Conservation (phyloP, 2,329 filamentous ascomycete species). For the Nothomitra cinnamomea region DNA sequence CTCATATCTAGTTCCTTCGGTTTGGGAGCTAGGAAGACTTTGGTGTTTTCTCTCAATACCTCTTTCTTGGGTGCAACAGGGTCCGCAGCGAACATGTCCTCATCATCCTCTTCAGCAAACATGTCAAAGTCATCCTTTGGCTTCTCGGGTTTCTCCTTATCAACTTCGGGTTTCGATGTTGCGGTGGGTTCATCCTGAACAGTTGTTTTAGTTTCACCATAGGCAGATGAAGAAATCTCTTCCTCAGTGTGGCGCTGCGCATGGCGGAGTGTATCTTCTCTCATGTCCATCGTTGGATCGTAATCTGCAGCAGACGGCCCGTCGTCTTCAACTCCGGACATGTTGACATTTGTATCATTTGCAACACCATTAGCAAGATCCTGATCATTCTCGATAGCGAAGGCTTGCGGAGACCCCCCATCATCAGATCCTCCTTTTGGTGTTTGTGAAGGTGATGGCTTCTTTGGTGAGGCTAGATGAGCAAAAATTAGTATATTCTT, state of each 20-base stretch:
- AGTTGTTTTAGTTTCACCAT: constrained; percentile 39
- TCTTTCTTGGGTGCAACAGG: constrained; percentile 41
- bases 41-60: constrained; percentile 24
- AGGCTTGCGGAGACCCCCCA: constrained; percentile 35
- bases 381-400: constrained; percentile 49
- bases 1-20: constrained; percentile 47
- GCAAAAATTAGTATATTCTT: constrained; percentile 9
- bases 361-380: constrained; percentile 47
- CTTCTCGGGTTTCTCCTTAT: constrained; percentile 25
- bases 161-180: constrained; percentile 18
- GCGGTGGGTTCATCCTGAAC: constrained; percentile 34
- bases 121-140: constrained; percentile 41
- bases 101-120: constrained; percentile 44
- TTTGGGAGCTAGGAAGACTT: constrained; percentile 31
- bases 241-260: constrained; percentile 44
- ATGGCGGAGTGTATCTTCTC: constrained; percentile 60
- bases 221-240: constrained; percentile 35
- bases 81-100: constrained; percentile 85
- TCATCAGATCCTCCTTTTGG: constrained; percentile 29
- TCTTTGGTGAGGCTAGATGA: constrained; percentile 23
- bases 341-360: constrained; percentile 17
- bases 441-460: constrained; percentile 27
- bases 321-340: constrained; percentile 34
- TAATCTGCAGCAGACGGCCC: constrained; percentile 87
- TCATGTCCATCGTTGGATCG: constrained; percentile 76